Conservation (phyloP, 306 rosid species). For the Sesbania bispinosa region DNA sequence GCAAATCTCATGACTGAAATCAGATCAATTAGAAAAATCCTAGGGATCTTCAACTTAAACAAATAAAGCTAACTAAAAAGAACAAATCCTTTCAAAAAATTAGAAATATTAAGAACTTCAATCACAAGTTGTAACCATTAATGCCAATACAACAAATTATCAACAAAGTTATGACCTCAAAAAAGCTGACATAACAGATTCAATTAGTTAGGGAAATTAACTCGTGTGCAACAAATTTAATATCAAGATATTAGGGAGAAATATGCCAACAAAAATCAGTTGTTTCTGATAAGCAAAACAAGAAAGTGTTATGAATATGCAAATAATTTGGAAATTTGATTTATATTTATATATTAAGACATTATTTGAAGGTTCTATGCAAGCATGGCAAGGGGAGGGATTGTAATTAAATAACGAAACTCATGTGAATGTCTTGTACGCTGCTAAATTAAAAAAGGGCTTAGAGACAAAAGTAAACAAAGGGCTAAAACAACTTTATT, state of each 20-base stretch:
- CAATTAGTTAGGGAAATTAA: constrained; percentile 1
- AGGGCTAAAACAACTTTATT: too few species aligned
- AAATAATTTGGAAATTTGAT: constrained; percentile 9
- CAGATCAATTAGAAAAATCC: constrained; percentile 1
- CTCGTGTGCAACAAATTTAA: neutral
- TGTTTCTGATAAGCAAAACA: constrained; percentile 54
- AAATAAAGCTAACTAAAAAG: neutral
- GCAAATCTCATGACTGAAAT: neutral
- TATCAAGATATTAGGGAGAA: neutral
- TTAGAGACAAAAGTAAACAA: too few species aligned
- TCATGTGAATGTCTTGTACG: too few species aligned
- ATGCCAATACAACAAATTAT: neutral
- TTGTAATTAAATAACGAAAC: too few species aligned
- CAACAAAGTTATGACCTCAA: neutral
- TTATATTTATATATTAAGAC: too few species aligned
- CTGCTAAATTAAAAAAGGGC: too few species aligned
- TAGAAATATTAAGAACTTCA: neutral
- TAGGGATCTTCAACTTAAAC: neutral
- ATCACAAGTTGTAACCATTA: neutral
- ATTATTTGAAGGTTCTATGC: too few species aligned
- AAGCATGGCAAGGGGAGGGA: too few species aligned
- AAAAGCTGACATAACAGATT: neutral
- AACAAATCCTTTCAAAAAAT: neutral
- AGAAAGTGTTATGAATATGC: constrained; percentile 13
- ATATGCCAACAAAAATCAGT: constrained; percentile 43